Percentiles rank a stretch among this genome's conserved stretches.
These are phyloP conservation scores for Penicillium diatomitis DNA, from an alignment of 495 filamentous ascomycete species.

Conservation along the genomic window DNA sequence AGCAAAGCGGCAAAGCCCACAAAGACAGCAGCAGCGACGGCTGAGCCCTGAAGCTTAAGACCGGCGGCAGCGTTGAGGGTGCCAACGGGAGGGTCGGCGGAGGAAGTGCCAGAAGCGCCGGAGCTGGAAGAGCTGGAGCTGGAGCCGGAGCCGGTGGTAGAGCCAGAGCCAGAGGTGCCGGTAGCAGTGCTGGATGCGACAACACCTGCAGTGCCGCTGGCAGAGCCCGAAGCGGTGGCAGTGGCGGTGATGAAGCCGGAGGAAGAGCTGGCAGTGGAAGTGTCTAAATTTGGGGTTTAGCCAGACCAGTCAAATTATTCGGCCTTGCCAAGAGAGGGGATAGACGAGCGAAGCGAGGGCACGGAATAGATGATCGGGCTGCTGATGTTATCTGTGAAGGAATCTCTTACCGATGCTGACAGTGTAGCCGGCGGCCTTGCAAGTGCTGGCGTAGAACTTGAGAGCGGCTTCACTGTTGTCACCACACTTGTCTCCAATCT, in stretches of 20 bases:
- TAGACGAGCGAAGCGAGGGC: no score
- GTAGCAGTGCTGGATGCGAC: conserved; percentile 11
- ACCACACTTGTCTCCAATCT: conserved; percentile 20
- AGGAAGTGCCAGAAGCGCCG: not conserved
- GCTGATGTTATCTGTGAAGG: not conserved
- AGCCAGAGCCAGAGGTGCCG: not conserved
- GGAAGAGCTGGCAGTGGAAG: not conserved
- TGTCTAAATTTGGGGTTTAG: not conserved
- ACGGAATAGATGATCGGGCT: not conserved
- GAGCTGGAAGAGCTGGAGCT: not conserved
- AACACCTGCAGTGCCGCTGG: conserved; percentile 4
- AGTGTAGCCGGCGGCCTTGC: conserved; percentile 20
- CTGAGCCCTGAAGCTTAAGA: conserved; percentile 26
- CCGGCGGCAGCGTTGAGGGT: conserved; percentile 10
- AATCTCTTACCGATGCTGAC: conserved; percentile 23
- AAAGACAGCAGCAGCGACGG: conserved; percentile 31
- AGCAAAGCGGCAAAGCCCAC: conserved; percentile 31
- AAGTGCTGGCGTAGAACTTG: conserved; percentile 25
- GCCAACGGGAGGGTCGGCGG: not conserved
- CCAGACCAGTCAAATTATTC: no score
- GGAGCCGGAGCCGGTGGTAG: not conserved
- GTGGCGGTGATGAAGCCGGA: conserved; percentile 4
- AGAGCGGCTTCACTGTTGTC: conserved; percentile 20
- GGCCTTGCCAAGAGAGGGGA: no score
- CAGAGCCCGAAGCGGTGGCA: conserved; percentile 7